phyloP scores from a whole-genome alignment of 805 yeast species.

The Nakazawaea wickerhamii region DNA sequence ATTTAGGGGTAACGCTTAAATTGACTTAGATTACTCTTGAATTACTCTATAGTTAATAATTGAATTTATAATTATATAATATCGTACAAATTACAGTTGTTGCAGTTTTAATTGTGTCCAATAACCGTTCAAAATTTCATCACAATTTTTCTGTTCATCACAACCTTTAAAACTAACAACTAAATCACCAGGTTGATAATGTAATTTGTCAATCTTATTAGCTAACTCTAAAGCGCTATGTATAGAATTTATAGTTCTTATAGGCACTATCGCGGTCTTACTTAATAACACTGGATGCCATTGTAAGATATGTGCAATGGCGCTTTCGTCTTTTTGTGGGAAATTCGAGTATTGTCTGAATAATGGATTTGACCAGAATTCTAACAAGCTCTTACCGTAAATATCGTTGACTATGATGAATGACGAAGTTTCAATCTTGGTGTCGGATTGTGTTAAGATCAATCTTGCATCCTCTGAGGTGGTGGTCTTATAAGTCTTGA shows the following conservation, averaged over 20 bases:
- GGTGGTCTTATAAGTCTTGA: slow-evolving; percentile 61
- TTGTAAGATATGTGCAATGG: slow-evolving; percentile 80
- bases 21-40: too few species aligned
- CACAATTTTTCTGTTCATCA: slow-evolving; percentile 45
- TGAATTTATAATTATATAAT: too few species aligned
- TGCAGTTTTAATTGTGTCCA: slow-evolving; percentile 25
- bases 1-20: too few species aligned
- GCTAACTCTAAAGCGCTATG: slow-evolving; percentile 31
- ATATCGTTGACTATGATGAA: slow-evolving; percentile 66
- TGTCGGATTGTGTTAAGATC: slow-evolving; percentile 64
- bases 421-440: slow-evolving; percentile 60
- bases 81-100: not conserved
- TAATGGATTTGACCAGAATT: slow-evolving; percentile 71
- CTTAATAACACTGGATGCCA: slow-evolving; percentile 88
- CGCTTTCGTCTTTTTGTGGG: slow-evolving; percentile 54
- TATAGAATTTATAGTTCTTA: slow-evolving; percentile 46
- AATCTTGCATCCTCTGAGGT: slow-evolving; percentile 51
- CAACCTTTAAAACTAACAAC: slow-evolving; percentile 61
- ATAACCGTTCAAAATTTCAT: slow-evolving; percentile 36
- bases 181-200: slow-evolving; percentile 62
- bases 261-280: slow-evolving; percentile 67
- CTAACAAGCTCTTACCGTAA: slow-evolving; percentile 64
- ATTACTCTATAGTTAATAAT: too few species aligned
- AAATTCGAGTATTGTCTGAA: slow-evolving; percentile 63
- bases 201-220: slow-evolving; percentile 39